phyloP scores from a whole-genome alignment of 306 rosid species.

The Elaeagnus macrophylla region DNA sequence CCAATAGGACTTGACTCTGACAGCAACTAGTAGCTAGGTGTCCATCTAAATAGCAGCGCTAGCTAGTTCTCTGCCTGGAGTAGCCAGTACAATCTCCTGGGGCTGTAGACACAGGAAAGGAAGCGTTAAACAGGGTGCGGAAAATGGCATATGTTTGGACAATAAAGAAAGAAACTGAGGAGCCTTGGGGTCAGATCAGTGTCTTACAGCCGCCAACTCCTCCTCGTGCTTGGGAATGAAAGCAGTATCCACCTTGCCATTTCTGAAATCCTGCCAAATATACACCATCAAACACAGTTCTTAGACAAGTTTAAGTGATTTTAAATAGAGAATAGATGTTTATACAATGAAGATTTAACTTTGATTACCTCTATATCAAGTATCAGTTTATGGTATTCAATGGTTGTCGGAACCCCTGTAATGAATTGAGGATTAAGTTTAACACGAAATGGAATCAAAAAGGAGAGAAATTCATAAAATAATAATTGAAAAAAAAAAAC shows the following conservation, averaged over 20 bases:
- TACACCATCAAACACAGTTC: background rate
- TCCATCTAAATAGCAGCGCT: conserved; percentile 22
- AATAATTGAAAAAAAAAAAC: too few relatives aligned
- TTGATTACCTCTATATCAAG: conserved; percentile 68
- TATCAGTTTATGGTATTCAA: conserved; percentile 94
- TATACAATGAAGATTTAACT: background rate
- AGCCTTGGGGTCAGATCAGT: conserved; percentile 6
- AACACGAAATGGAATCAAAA: background rate
- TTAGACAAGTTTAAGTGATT: too few relatives aligned
- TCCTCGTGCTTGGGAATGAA: conserved; percentile 91
- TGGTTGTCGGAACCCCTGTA: conserved; percentile 96
- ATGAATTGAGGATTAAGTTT: background rate
- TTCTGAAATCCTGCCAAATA: conserved; percentile 62
- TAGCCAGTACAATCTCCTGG: conserved; percentile 32
- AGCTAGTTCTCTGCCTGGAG: conserved; percentile 34
- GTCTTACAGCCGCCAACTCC: conserved; percentile 66
- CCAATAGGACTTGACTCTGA: background rate
- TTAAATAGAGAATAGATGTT: background rate
- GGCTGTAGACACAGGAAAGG: conserved; percentile 33
- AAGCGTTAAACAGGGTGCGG: background rate
- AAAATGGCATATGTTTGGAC: too few relatives aligned
- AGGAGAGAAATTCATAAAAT: background rate
- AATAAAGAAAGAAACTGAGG: background rate
- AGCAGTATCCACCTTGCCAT: conserved; percentile 88
- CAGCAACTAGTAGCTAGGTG: too few relatives aligned